Percentiles rank a stretch among this genome's conserved stretches.
Evolutionary conservation across 257 asterid species (phyloP).

Genomic region (Gentiana straminea): DNA sequence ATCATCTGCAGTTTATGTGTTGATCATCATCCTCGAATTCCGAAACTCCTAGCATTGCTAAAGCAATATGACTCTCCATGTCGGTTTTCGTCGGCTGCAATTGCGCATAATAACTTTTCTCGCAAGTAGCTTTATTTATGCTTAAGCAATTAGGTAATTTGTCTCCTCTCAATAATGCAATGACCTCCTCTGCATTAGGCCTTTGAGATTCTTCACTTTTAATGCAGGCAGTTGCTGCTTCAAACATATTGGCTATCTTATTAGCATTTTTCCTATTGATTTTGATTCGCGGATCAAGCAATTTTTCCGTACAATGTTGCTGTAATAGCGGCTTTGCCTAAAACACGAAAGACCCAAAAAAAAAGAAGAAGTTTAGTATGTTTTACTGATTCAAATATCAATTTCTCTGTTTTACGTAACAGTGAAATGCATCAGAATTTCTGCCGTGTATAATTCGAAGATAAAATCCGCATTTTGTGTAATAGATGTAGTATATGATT

Average conservation of each 20-base stretch:
- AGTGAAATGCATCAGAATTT: no score
- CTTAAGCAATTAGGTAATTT: slow-evolving; percentile 15
- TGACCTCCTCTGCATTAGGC: slow-evolving; percentile 44
- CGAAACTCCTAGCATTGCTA: slow-evolving; percentile 82
- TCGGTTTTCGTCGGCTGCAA: slow-evolving; percentile 56
- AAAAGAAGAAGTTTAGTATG: slow-evolving; percentile 2
- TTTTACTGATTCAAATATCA: no score
- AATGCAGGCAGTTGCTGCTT: slow-evolving; percentile 53
- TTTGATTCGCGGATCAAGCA: slow-evolving; percentile 38
- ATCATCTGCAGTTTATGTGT: slow-evolving; percentile 38
- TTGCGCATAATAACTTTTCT: slow-evolving; percentile 17
- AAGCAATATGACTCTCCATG: slow-evolving; percentile 67
- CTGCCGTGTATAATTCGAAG: no score
- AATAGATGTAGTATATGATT: neutral
- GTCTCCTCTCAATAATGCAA: slow-evolving; percentile 31
- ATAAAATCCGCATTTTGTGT: no score
- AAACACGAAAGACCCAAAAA: neutral
- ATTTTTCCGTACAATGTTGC: slow-evolving; percentile 35
- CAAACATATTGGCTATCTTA: slow-evolving; percentile 31
- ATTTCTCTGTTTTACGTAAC: no score
- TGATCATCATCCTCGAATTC: slow-evolving; percentile 62
- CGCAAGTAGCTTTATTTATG: slow-evolving; percentile 6
- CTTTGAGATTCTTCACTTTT: slow-evolving; percentile 42
- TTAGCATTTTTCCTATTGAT: slow-evolving; percentile 18
- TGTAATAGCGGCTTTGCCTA: slow-evolving; percentile 58